phyloP scores from a whole-genome alignment of 805 yeast genomes.

The Yamadazyma philogaea region DNA sequence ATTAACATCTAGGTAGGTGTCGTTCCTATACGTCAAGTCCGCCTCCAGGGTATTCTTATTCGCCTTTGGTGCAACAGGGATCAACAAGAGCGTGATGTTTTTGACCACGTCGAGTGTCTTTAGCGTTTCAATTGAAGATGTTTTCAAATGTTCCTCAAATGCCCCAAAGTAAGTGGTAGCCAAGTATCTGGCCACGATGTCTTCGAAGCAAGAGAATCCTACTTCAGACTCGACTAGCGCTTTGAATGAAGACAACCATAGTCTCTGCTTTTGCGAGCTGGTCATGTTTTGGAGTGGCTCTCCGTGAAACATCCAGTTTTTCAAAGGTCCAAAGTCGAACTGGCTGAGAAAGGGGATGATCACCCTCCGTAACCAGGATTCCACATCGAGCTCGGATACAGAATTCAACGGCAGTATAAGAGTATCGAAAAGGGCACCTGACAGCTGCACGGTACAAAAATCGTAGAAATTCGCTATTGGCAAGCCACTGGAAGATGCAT shows the following conservation, averaged over 20 bases:
- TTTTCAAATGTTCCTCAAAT: slow-evolving; percentile 9
- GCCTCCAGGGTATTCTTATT: not conserved
- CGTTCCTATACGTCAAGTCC: slow-evolving; percentile 3
- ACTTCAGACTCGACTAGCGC: slow-evolving; percentile 14
- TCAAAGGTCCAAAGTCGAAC: slow-evolving; percentile 24
- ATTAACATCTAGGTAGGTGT: slow-evolving; percentile 6
- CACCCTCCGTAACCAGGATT: slow-evolving; percentile 27
- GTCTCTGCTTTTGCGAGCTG: slow-evolving; percentile 15
- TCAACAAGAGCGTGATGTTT: slow-evolving; percentile 16
- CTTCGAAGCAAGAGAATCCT: slow-evolving; percentile 10
- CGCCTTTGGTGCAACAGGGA: slow-evolving; percentile 8
- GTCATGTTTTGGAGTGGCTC: not conserved
- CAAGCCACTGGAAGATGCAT: slow-evolving; percentile 15
- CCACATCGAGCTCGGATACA: slow-evolving; percentile 14
- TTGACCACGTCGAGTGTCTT: slow-evolving; percentile 28
- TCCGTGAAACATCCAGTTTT: slow-evolving; percentile 21
- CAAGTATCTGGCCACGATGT: slow-evolving; percentile 19
- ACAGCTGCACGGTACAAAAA: slow-evolving; percentile 13
- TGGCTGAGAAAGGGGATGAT: slow-evolving; percentile 26
- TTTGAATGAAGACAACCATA: slow-evolving; percentile 21
- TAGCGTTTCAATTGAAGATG: slow-evolving; percentile 25
- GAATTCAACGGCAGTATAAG: slow-evolving; percentile 23
- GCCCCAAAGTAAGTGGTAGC: slow-evolving; percentile 23
- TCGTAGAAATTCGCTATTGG: slow-evolving; percentile 13
- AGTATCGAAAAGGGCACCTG: slow-evolving; percentile 19